These are phyloP conservation scores for Drosera spatulata DNA, from an alignment of 179 eudicot species.

Conservation along the genomic window DNA sequence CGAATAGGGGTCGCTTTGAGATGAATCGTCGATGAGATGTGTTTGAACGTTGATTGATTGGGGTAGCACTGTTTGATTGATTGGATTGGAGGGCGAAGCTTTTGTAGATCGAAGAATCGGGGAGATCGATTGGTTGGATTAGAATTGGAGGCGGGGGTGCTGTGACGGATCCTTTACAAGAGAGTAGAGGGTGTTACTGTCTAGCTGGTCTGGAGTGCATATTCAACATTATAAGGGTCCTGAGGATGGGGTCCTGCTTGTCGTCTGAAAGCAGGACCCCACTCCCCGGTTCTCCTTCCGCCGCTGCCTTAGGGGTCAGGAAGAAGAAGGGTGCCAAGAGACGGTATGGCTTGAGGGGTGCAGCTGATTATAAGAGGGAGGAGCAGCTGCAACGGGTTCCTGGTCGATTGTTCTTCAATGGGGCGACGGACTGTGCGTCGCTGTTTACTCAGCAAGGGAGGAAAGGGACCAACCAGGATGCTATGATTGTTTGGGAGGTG, in stretches of 20 bases:
- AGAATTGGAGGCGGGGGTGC: conserved; percentile 4
- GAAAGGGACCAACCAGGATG: conserved; percentile 97
- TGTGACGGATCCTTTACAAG: conserved; percentile 52
- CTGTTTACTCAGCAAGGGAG: conserved; percentile 78
- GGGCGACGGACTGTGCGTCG: conserved; percentile 62
- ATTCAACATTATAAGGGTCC: conserved; percentile 79
- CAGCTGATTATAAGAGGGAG: conserved; percentile 50
- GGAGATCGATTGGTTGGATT: too few relatives aligned
- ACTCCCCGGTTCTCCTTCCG: conserved; percentile 44
- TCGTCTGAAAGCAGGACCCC: conserved; percentile 85
- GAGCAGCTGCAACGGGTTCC: conserved; percentile 55
- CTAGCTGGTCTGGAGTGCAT: conserved; percentile 85
- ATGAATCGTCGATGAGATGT: too few relatives aligned
- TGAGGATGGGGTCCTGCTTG: conserved; percentile 97
- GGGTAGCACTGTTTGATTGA: too few relatives aligned
- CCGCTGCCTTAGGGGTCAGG: conserved; percentile 22
- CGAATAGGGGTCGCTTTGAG: too few relatives aligned
- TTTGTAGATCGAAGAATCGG: too few relatives aligned
- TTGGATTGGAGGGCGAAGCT: too few relatives aligned
- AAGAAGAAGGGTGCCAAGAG: conserved; percentile 46
- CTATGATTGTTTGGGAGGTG: conserved; percentile 35
- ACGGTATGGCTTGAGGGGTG: conserved; percentile 31
- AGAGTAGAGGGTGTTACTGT: conserved; percentile 43
- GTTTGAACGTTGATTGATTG: too few relatives aligned
- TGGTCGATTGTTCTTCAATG: conserved; percentile 60